These are phyloP conservation scores for Teratosphaeria viscida DNA, from an alignment of 2,329 filamentous ascomycete species.

Conservation along the genomic window DNA sequence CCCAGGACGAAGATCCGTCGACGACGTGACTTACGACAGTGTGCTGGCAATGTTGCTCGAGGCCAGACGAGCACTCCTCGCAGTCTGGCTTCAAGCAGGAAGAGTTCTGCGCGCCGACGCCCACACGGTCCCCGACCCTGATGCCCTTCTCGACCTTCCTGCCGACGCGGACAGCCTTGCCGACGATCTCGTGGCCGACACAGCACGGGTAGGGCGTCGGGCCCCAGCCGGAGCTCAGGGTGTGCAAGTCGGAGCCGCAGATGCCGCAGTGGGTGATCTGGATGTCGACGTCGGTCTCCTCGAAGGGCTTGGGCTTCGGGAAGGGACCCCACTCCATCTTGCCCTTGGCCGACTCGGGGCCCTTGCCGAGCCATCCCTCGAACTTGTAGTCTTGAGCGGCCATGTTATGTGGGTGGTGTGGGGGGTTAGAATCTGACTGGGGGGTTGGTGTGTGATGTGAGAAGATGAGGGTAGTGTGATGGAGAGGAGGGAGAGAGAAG, in stretches of 20 bases:
- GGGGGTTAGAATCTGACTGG: neutral
- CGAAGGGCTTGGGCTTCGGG: slow-evolving; percentile 27
- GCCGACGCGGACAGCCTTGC: slow-evolving; percentile 25
- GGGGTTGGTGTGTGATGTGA: neutral
- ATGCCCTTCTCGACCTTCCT: slow-evolving; percentile 22
- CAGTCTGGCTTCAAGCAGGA: slow-evolving; percentile 40
- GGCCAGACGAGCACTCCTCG: slow-evolving; percentile 51
- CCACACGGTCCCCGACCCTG: slow-evolving; percentile 33
- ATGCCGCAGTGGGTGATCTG: slow-evolving; percentile 26
- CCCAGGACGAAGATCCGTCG: no score
- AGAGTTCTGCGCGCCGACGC: slow-evolving; percentile 41
- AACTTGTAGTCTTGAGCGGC: slow-evolving; percentile 30
- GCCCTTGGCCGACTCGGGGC: slow-evolving; percentile 39
- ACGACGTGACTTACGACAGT: slow-evolving; percentile 4
- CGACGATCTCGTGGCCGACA: slow-evolving; percentile 27
- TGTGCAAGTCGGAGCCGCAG: slow-evolving; percentile 21
- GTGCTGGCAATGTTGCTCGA: slow-evolving; percentile 20
- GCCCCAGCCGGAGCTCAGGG: slow-evolving; percentile 31
- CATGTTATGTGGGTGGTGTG: neutral
- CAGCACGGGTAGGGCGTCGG: slow-evolving; percentile 30
- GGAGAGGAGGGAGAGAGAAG: neutral
- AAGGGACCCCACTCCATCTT: slow-evolving; percentile 40
- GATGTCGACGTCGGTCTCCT: slow-evolving; percentile 31
- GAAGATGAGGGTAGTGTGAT: neutral
- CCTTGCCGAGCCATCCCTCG: slow-evolving; percentile 48